Evolutionary conservation across 345 rosid genomes (phyloP), one percentile per base, ranked within the genome.

Genomic region (Jatropha curcas): DNA sequence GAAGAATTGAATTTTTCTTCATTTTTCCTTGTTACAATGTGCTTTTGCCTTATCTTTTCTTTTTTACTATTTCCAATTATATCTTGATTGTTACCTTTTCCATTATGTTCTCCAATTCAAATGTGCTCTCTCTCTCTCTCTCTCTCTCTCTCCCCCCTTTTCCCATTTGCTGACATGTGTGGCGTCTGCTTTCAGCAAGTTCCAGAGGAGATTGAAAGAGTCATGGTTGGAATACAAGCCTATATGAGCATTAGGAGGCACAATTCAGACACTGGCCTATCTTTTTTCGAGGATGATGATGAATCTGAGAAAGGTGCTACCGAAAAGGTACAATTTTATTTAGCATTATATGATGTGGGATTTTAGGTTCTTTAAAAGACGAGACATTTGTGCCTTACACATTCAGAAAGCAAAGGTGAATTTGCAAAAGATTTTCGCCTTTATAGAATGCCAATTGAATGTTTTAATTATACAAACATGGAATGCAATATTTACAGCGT

Each of bases 191-290:
- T 74, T 67, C 92, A 96, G 98, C 99, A 96, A 96, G 94, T 87
- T 70, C 97, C 98, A 2, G 98, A 96, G 69, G 99, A 93, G 84
- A 86, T 93, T 78, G 99, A 93, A 71, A 88, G 98, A 64, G 91
- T 96, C 65, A 76, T 96, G 93, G 94, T 72, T 78, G 98, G 98
- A 62, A 75, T 89, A 70, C 87, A 93, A 87, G 97, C 98, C 61
- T 96, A 96, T 80, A 75, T 96, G 87, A 96, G 97, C 88, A 93
- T 96, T 63, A 85, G 97, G 66, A 90, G 81, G 83, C 90, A 84
- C 74, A 83, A 83, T 69, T 82, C 91, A 30, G 88, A 92, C 25
- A 79, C 79, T 65, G 92, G 96, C 30, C 75, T 93, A 63, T 88
- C 84, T 46, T 84, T 86, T 84, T 91, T 96, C 48, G 90, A 85